phyloP scores from a whole-genome alignment of 129 eudicot species.

The Helichrysum umbraculigerum region DNA sequence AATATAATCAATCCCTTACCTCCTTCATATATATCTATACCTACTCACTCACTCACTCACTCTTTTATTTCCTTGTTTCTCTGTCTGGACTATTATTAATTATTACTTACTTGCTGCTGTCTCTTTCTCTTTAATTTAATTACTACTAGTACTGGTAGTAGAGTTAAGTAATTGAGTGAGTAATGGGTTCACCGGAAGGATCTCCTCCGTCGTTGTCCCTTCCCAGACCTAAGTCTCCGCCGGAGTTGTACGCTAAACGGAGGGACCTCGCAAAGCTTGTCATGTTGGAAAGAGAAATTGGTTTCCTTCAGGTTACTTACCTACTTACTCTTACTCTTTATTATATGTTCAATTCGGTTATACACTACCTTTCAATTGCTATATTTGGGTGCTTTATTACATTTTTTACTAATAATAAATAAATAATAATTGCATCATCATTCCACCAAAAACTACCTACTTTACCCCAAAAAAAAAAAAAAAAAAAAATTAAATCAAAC shows the following conservation, averaged over 20 bases:
- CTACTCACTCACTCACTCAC: neutral
- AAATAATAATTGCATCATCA: no score
- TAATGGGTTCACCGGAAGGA: conserved; percentile 24
- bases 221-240: conserved; percentile 90
- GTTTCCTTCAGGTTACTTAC: conserved; percentile 60
- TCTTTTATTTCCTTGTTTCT: neutral
- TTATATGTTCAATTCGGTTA: no score
- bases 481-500: no score
- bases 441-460: neutral
- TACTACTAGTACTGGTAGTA: no score
- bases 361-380: neutral
- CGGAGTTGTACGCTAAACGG: conserved; percentile 78
- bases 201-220: conserved; percentile 40
- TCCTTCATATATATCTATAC: no score
- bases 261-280: conserved; percentile 75
- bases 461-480: no score
- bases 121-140: neutral
- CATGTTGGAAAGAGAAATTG: conserved; percentile 76
- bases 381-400: conserved; percentile 24
- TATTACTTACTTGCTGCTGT: neutral
- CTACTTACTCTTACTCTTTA: neutral
- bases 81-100: neutral
- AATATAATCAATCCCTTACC: no score
- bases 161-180: neutral
- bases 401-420: neutral